Percentiles rank a stretch among this genome's conserved stretches.
Conservation (phyloP, 257 asterid genomes). For the Paulownia fortunei region DNA sequence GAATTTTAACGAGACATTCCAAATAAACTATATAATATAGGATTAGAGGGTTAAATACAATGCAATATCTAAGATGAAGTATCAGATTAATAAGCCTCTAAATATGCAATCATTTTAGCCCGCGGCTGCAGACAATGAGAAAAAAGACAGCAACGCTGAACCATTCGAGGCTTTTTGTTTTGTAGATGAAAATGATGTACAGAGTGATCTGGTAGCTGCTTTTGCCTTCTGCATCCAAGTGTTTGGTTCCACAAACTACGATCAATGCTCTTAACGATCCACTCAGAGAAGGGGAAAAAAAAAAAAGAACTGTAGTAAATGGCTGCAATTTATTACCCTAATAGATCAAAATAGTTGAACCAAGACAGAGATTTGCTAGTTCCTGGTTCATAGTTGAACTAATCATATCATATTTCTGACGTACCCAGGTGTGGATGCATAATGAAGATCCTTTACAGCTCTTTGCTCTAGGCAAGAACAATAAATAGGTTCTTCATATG, state of each 20-base stretch:
- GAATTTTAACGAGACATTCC: no score
- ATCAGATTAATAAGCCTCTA: no score
- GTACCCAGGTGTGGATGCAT: neutral
- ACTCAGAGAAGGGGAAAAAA: neutral
- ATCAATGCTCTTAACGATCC: neutral
- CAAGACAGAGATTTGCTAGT: neutral
- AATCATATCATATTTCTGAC: neutral
- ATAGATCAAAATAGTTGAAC: neutral
- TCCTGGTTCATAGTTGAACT: neutral
- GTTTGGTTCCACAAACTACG: neutral
- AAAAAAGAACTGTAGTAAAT: no score
- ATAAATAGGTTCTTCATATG: no score
- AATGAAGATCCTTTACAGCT: slow-evolving; percentile 24
- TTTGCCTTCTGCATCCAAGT: neutral
- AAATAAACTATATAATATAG: no score
- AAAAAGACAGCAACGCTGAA: no score
- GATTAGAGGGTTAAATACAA: no score
- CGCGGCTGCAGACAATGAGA: no score
- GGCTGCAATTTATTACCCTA: neutral
- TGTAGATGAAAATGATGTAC: neutral
- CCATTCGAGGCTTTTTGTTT: no score
- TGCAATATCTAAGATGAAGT: no score
- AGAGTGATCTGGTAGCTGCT: neutral
- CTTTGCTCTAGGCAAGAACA: no score
- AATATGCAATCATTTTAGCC: no score